Percentiles rank a stretch among this genome's conserved stretches.
These are phyloP conservation scores for Cudoniella acicularis DNA, from an alignment of 495 filamentous ascomycete genomes.

Conservation along the genomic window DNA sequence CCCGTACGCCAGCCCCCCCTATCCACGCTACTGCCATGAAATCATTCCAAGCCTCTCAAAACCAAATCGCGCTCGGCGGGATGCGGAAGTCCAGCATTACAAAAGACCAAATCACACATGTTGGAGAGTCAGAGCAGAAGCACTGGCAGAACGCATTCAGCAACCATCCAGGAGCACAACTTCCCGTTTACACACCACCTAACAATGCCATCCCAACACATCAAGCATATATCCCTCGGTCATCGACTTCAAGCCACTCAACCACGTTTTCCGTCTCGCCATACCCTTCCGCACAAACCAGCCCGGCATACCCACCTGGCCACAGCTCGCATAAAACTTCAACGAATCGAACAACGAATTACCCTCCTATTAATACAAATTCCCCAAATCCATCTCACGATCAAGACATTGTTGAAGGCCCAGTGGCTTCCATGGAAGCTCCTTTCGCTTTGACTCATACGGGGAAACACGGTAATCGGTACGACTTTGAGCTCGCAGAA, in stretches of 20 bases:
- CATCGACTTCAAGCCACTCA: neutral
- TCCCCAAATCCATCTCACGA: neutral
- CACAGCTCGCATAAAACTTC: too few relatives aligned
- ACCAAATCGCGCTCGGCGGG: neutral
- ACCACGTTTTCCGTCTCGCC: conserved; percentile 1
- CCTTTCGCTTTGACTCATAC: neutral
- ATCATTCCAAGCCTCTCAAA: neutral
- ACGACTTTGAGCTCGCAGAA: conserved; percentile 12
- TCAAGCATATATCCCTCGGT: conserved; percentile 13
- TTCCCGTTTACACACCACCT: neutral
- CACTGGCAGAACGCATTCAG: conserved; percentile 1
- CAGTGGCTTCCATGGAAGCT: neutral
- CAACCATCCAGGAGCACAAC: neutral
- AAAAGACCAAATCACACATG: neutral
- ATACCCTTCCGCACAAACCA: neutral
- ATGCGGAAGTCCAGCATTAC: neutral
- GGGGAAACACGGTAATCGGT: neutral
- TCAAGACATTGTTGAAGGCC: neutral
- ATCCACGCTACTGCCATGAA: neutral
- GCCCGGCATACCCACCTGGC: neutral
- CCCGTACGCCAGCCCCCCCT: conserved; percentile 2
- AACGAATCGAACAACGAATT: too few relatives aligned
- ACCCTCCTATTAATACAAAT: too few relatives aligned
- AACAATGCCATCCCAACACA: conserved; percentile 8
- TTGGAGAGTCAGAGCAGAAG: neutral